Evolutionary conservation across 306 rosid species (phyloP).

Genomic region (Vigna unguiculata): DNA sequence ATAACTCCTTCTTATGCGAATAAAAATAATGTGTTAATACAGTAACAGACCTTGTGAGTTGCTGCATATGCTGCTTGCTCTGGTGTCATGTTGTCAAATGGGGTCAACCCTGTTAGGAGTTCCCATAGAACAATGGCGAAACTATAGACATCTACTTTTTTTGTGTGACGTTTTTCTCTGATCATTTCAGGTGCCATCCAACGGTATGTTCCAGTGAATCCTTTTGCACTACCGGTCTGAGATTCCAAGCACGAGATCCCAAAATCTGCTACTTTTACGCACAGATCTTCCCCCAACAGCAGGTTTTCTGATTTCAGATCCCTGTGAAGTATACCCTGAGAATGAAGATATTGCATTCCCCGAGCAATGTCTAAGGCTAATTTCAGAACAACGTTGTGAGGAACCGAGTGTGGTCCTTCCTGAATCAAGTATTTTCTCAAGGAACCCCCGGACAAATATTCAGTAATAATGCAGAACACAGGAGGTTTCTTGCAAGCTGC

Average conservation of each 20-base stretch:
- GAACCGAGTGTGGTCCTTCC: slow-evolving; percentile 84
- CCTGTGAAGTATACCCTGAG: slow-evolving; percentile 91
- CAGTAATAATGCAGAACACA: slow-evolving; percentile 91
- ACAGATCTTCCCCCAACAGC: slow-evolving; percentile 83
- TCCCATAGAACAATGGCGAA: slow-evolving; percentile 97
- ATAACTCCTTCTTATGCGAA: neutral
- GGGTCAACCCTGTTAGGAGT: slow-evolving; percentile 86
- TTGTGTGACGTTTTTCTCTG: slow-evolving; percentile 84
- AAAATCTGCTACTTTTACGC: slow-evolving; percentile 95
- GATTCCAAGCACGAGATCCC: slow-evolving; percentile 96
- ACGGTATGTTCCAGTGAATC: slow-evolving; percentile 94
- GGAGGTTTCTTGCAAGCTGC: slow-evolving; percentile 99
- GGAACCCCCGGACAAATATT: slow-evolving; percentile 90
- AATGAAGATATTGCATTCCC: slow-evolving; percentile 94
- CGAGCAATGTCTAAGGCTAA: slow-evolving; percentile 77
- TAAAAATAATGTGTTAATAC: neutral
- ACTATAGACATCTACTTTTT: slow-evolving; percentile 96
- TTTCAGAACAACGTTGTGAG: slow-evolving; percentile 72
- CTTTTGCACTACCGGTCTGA: slow-evolving; percentile 78
- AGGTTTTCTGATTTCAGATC: slow-evolving; percentile 97
- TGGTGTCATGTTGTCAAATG: slow-evolving; percentile 97
- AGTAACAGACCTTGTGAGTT: slow-evolving; percentile 72
- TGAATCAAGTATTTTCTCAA: slow-evolving; percentile 77
- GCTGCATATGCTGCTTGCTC: slow-evolving; percentile 99
- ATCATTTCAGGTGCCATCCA: slow-evolving; percentile 99